phyloP scores from a whole-genome alignment of 495 filamentous ascomycete species.

The Collariella sp. region DNA sequence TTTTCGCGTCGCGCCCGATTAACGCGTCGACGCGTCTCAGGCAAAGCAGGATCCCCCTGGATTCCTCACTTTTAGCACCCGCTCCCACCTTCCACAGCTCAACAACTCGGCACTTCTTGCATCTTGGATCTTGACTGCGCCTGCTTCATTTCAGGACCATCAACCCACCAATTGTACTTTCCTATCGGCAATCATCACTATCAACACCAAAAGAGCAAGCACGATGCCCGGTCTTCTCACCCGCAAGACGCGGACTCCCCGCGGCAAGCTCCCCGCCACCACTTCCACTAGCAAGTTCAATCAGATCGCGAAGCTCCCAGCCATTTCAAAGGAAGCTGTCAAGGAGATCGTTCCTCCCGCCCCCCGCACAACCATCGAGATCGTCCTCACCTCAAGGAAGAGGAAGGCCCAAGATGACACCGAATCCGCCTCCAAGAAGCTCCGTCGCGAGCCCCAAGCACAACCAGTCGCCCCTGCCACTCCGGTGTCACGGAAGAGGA shows the following conservation, averaged over 20 bases:
- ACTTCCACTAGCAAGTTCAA: slow-evolving; percentile 30
- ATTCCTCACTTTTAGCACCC: not conserved
- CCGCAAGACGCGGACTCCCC: slow-evolving; percentile 19
- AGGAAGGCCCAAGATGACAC: slow-evolving; percentile 24
- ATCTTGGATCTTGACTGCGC: not conserved
- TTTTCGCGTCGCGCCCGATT: slow-evolving; percentile 9
- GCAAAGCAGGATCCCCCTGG: not conserved
- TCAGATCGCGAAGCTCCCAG: slow-evolving; percentile 34
- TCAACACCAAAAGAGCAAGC: slow-evolving; percentile 5
- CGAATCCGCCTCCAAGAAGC: slow-evolving; percentile 21
- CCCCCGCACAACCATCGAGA: slow-evolving; percentile 22
- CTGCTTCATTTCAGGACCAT: not conserved
- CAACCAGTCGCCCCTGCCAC: slow-evolving; percentile 4
- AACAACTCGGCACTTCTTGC: not conserved
- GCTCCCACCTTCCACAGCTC: slow-evolving; percentile 1
- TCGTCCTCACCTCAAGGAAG: slow-evolving; percentile 25
- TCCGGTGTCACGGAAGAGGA: slow-evolving; percentile 15
- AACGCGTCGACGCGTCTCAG: slow-evolving; percentile 9
- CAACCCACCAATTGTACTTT: not conserved
- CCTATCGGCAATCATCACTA: not conserved
- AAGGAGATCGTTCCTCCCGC: slow-evolving; percentile 11
- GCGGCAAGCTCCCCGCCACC: slow-evolving; percentile 19
- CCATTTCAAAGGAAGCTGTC: slow-evolving; percentile 24
- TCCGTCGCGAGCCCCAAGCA: slow-evolving; percentile 13
- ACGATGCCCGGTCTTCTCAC: slow-evolving; percentile 28